Conservation (phyloP, 768 basidiomycete species). For the Lentinula lateritia region DNA sequence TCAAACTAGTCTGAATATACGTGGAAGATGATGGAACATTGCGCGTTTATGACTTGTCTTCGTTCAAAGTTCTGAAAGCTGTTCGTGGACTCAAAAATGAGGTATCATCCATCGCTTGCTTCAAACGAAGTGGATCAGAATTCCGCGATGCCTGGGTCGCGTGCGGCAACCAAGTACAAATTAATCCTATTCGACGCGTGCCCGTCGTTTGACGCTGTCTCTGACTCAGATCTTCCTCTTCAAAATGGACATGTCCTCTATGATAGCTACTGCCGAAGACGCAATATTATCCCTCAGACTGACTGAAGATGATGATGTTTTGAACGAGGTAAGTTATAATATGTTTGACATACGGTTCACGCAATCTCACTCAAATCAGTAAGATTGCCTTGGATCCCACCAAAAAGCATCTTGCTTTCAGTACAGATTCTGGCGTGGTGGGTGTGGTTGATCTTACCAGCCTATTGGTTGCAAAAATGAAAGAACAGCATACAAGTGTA, state of each 20-base stretch:
- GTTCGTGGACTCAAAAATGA: conserved; percentile 51
- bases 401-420: conserved; percentile 58
- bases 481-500: conserved; percentile 58
- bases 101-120: conserved; percentile 56
- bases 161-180: conserved; percentile 48
- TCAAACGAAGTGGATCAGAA: conserved; percentile 32
- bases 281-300: conserved; percentile 40
- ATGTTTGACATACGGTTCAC: background rate
- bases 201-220: background rate
- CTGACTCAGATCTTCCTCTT: conserved; percentile 36
- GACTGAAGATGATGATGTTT: conserved; percentile 44
- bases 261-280: conserved; percentile 51
- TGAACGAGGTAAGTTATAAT: conserved; percentile 56
- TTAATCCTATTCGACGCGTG: background rate
- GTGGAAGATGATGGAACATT: conserved; percentile 61
- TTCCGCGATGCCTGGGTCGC: conserved; percentile 60
- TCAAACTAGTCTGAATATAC: background rate
- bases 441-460: conserved; percentile 59
- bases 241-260: conserved; percentile 37
- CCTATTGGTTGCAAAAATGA: conserved; percentile 48
- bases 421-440: conserved; percentile 63
- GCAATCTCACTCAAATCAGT: conserved; percentile 29
- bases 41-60: conserved; percentile 57
- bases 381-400: conserved; percentile 61
- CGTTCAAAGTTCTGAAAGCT: conserved; percentile 58